Evolutionary conservation across 768 basidiomycete genomes (phyloP), one percentile per base, ranked within the genome.

Genomic region (Boletus edulis): DNA sequence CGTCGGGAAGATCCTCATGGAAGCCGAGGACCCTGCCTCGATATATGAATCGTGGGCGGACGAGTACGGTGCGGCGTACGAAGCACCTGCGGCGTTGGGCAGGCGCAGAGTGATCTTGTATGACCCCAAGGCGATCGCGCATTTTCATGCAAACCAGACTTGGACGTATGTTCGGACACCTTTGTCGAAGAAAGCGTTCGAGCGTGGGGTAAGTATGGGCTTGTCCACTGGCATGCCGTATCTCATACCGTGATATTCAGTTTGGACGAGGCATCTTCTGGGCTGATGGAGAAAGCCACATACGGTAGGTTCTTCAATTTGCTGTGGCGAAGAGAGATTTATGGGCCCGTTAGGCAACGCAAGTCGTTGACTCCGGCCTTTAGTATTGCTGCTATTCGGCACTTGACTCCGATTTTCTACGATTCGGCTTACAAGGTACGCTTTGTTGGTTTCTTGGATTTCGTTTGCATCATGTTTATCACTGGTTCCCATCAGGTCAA

Each of bases 251-350:
- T 17, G 14, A 15, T 35, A 35, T 35, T 12, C 34, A 62, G 53
- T 49, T 61, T 32, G 75, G 75, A 7, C 62, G 60, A n/a, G 73
- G 75, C 2, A 44, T 77, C 1, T 37, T 67, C 9, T 62, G 47
- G 56, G 57, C 65, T 2, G 67, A 75, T 34, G 74, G 76, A 13
- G 80, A 81, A 15, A 73, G 68, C 51, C 81, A 82, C 45, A 70
- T 65, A 44, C 69, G 78, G 79, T 73, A 46, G 5, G 54, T 54
- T 22, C 5, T 7, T 17, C 0, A 8, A 5, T 12, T 3, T 1
- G 11, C 15, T 10, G 6, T 42, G 22, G 13, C 9, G 6, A 6
- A 29, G 20, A 15, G 13, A 14, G 1, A 35, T 17, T 51, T n/a
- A 58, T 18, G 3, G 3, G 41, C 29, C 4, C 4, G 22, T n/a